These are phyloP conservation scores for Penicillium occitanis DNA, from an alignment of 2,329 filamentous ascomycete species.

Conservation along the genomic window DNA sequence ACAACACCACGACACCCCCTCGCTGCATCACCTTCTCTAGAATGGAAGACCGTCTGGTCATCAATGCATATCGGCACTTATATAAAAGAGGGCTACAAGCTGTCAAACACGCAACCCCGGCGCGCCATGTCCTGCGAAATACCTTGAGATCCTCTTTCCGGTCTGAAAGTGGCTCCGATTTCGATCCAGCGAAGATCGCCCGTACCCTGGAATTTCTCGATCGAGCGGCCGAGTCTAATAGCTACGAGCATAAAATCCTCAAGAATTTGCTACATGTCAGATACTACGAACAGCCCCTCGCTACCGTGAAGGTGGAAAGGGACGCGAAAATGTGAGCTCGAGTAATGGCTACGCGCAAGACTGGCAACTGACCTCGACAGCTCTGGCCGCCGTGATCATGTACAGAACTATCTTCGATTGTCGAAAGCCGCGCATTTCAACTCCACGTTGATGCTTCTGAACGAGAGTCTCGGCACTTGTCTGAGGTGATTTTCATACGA, in stretches of 20 bases:
- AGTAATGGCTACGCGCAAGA: neutral
- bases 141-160: constrained; percentile 46
- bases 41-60: constrained; percentile 34
- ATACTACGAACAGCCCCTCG: constrained; percentile 43
- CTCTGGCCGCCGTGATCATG: constrained; percentile 30
- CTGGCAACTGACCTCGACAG: constrained; percentile 28
- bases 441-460: constrained; percentile 47
- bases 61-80: constrained; percentile 59
- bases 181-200: constrained; percentile 41
- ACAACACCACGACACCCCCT: neutral
- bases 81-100: constrained; percentile 56
- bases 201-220: constrained; percentile 50
- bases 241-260: constrained; percentile 50
- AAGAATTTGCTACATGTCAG: constrained; percentile 46
- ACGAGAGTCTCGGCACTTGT: constrained; percentile 50
- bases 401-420: constrained; percentile 33
- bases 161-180: constrained; percentile 35
- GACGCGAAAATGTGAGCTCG: constrained; percentile 34
- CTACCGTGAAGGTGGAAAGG: constrained; percentile 25
- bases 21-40: neutral
- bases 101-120: constrained; percentile 58
- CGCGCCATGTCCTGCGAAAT: constrained; percentile 54
- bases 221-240: constrained; percentile 38
- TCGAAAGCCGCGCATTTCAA: constrained; percentile 44
- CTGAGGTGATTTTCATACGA: constrained; percentile 29